Base-by-base conservation (phyloP, 2,329 filamentous ascomycete species). In the Penicillium sp. region DNA sequence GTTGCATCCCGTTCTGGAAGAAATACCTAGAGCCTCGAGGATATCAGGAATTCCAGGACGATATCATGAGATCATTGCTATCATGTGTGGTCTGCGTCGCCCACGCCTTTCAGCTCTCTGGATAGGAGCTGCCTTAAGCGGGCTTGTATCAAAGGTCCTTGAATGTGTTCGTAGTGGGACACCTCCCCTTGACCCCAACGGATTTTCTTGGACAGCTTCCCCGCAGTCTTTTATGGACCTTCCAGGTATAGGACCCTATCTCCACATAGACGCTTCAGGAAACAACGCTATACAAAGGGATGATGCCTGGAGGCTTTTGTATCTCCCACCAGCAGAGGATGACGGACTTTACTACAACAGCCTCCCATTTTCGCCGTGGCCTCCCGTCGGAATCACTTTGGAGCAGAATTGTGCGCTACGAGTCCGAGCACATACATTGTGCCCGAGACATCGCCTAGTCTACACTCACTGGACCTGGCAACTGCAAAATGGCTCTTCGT, bases 361-460 rank as follows among this genome's bases (percentile, higher is more conserved):
- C 17, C 15, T 35, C 8, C 32, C 25, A 6, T 30, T 35, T 14
- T 30, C 33, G 17, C 33, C 15, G 10, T 29, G 15, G 25, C n/a
- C 13, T 11, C 16, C 25, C n/a, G 7, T 13, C n/a, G n/a, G 16
- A 6, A 7, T 28, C 18, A 29, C 15, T 18, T 2, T 14, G 1
- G 25, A 35, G 25, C 12, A 15, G 2, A 28, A 35, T 29, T 29
- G 25, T 15, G 25, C 25, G 6, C 16, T 29, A 12, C 25, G 33
- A 14, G 7, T 35, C 17, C 25, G 33, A n/a, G 22, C 15, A 17
- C 25, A 35, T 12, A 35, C n/a, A 22, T 22, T n/a, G 29, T 35
- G 4, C 13, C 14, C 25, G 28, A 35, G 32, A 14, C 25, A 29
- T 9, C 10, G 14, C 15, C 32, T 35, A 2, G 18, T 3, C 32